Percentiles rank a stretch among this genome's conserved stretches.
phyloP scores from a whole-genome alignment of 805 yeast genomes.

The Candida adriatica region DNA sequence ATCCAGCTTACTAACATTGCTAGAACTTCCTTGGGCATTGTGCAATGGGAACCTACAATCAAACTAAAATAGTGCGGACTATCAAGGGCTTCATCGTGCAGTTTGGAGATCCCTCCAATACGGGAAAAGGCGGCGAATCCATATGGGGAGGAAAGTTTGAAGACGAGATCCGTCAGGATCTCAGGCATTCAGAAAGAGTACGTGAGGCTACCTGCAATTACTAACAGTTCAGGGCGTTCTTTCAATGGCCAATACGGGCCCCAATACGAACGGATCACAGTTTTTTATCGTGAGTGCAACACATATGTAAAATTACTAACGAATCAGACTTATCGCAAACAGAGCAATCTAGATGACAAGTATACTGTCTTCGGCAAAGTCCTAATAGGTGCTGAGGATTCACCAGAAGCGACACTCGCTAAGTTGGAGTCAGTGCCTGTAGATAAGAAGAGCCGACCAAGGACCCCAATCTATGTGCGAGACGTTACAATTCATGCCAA shows the following conservation, averaged over 20 bases:
- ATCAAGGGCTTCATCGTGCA: constrained; percentile 70
- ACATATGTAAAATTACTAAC: constrained; percentile 2
- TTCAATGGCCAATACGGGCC: constrained; percentile 69
- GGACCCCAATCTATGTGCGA: constrained; percentile 23
- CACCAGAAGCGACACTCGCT: constrained; percentile 23
- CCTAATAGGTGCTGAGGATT: constrained; percentile 39
- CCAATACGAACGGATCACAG: constrained; percentile 60
- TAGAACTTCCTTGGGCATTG: constrained; percentile 39
- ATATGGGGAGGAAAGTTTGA: constrained; percentile 72
- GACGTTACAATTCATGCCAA: constrained; percentile 35
- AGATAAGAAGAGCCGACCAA: constrained; percentile 33
- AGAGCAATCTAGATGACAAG: constrained; percentile 69
- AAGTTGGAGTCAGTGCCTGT: constrained; percentile 22
- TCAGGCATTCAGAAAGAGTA: constrained; percentile 64
- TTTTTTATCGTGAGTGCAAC: constrained; percentile 45
- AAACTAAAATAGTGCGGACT: constrained; percentile 64
- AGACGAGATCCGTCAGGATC: constrained; percentile 66
- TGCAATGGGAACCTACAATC: constrained; percentile 36
- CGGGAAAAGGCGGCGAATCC: constrained; percentile 78
- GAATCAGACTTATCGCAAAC: constrained; percentile 62
- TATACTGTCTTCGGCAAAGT: constrained; percentile 78
- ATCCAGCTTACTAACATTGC: neutral
- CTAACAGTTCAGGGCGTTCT: constrained; percentile 37
- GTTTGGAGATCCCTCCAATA: constrained; percentile 78
- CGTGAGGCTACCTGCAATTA: neutral